Conservation (phyloP, 148 eudicot genomes). For the Rhododendron kiyosumense region DNA sequence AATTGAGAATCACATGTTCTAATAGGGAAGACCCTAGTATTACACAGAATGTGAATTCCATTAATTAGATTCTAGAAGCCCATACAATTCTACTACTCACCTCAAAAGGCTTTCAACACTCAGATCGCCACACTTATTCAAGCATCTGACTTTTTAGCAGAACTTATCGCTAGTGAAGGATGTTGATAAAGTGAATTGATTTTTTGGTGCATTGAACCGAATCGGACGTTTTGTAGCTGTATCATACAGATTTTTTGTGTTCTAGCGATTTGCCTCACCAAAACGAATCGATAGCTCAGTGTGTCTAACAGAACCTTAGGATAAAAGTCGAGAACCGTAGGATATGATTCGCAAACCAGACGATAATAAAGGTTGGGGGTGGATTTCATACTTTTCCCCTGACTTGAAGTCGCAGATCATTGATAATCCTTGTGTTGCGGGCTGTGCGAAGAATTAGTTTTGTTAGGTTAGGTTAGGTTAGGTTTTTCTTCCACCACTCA, state of each 20-base stretch:
- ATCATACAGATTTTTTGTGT: not conserved
- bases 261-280: not conserved
- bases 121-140: not conserved
- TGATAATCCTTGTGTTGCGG: not conserved
- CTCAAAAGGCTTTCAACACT: not conserved
- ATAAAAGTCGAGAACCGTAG: not conserved
- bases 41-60: not conserved
- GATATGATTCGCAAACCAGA: not conserved
- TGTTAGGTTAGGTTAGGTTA: not conserved
- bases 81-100: not conserved
- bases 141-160: not conserved
- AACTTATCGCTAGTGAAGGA: not conserved
- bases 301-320: not conserved
- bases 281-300: not conserved
- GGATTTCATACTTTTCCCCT: not conserved
- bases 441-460: not conserved
- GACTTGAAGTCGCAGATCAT: not conserved
- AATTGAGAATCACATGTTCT: not conserved
- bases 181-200: not conserved
- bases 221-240: not conserved
- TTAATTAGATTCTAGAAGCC: not conserved
- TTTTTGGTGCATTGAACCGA: not conserved
- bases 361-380: not conserved
- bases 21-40: not conserved
- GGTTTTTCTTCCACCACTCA: not conserved